A percentile compares a stretch with the other conserved stretches of the same genome.
phyloP scores from a whole-genome alignment of 371 early-diverging fungal genomes.

The Circinella minor region DNA sequence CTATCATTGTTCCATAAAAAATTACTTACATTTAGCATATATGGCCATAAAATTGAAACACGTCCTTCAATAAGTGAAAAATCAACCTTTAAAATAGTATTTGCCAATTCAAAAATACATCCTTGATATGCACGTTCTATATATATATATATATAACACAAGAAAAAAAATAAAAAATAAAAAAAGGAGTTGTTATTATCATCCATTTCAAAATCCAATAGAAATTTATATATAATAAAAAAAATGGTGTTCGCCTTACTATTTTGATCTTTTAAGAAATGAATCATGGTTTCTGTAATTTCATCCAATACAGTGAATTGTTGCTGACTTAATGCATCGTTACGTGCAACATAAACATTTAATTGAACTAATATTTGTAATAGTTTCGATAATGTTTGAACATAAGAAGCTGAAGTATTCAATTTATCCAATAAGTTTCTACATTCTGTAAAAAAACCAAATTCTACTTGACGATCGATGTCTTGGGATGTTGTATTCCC shows the following conservation, averaged over 20 bases:
- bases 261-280: constrained; percentile 9
- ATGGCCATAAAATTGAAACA: constrained; percentile 40
- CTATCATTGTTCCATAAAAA: neutral
- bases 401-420: neutral
- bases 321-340: constrained; percentile 37
- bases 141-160: neutral
- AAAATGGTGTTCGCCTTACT: neutral
- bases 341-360: constrained; percentile 39
- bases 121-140: neutral
- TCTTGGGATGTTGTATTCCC: constrained; percentile 34
- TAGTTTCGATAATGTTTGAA: constrained; percentile 25
- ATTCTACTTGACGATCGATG: constrained; percentile 38
- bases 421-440: constrained; percentile 20
- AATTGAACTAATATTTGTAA: constrained; percentile 30
- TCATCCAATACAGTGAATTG: constrained; percentile 27
- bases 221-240: constrained; percentile 4
- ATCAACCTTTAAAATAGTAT: constrained; percentile 29
- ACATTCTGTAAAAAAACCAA: constrained; percentile 40
- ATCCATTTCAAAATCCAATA: no score
- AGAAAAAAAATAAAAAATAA: no score
- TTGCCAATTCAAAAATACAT: neutral
- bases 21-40: constrained; percentile 37
- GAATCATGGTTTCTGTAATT: constrained; percentile 27
- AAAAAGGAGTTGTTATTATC: no score
- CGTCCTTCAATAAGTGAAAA: constrained; percentile 40